phyloP scores from a whole-genome alignment of 176 grass and related monocot species.

The Hyparrhenia diplandra region DNA sequence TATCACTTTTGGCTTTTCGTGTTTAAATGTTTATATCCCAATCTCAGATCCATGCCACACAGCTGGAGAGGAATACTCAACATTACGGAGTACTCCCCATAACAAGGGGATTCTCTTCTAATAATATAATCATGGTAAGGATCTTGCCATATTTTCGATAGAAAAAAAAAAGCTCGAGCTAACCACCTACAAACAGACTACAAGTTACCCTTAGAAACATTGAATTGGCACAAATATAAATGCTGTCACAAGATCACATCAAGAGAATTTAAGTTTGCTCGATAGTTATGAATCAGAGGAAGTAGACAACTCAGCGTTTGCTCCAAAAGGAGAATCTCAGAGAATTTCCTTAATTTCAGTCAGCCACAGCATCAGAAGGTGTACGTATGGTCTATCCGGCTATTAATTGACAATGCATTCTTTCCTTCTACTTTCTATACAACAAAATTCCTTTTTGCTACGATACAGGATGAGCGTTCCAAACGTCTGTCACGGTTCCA shows the following conservation, averaged over 20 bases:
- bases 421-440: slow-evolving; percentile 29
- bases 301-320: not conserved
- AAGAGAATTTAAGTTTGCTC: not conserved
- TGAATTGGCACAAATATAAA: not conserved
- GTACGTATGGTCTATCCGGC: not conserved
- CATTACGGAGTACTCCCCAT: no score
- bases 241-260: not conserved
- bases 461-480: not conserved
- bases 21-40: slow-evolving; percentile 1
- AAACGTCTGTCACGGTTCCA: not conserved
- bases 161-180: no score
- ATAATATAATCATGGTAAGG: no score
- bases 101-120: no score
- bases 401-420: not conserved
- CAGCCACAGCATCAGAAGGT: not conserved
- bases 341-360: not conserved
- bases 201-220: no score
- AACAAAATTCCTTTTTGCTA: slow-evolving; percentile 28
- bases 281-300: not conserved
- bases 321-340: not conserved
- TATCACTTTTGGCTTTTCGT: not conserved
- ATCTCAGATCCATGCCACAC: not conserved
- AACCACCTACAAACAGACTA: no score
- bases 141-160: no score
- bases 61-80: not conserved